Base-by-base conservation (phyloP, 495 filamentous ascomycete genomes). In the Hyaloscypha finlandica region DNA sequence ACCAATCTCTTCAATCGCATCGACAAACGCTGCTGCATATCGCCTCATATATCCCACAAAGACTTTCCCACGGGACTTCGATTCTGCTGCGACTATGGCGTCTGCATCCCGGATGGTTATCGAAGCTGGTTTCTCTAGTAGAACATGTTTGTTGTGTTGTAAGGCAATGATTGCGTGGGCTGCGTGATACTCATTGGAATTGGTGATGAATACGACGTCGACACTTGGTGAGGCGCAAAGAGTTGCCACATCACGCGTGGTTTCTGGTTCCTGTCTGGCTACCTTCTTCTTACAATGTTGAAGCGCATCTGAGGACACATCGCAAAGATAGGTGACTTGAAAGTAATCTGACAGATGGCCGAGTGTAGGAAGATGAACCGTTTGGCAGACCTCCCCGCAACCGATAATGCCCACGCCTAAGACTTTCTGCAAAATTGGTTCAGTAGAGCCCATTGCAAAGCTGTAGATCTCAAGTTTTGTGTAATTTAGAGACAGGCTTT, bases 1-100 rank as follows among this genome's bases (percentile, higher is more conserved):
- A 0, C 57, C 67, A 6, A 75, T 75, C 5, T 87, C 77, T 63
- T 86, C 81, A 60, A 81, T 77, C 55, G 86, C 79, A 16, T 81
- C 75, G n/a, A 80, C 76, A 6, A 75, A 84, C 32, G 77, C 77
- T 0, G 84, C 76, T 3, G 85, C 84, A 67, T 86, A 85, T 54
- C 86, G 78, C 20, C 84, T 77, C 68, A 83, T 84, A 55, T 80
- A 84, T 0, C 84, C 83, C 20, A 89, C 81, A 61, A 89, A 85
- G 33, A 88, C 76, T 25, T 56, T 55, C 3, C 48, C 61, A n/a
- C 64, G 52, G 8, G 65, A 59, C 2, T 71, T 68, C 11, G 79
- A 70, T 1, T 80, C 77, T 53, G 75, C 77, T 2, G 60, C 68
- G n/a, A 66, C 6, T n/a, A 70, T 66, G 2, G 30, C 14, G 8